These are phyloP conservation scores for Neohortaea acidophila DNA, from an alignment of 495 filamentous ascomycete species.

Conservation along the genomic window DNA sequence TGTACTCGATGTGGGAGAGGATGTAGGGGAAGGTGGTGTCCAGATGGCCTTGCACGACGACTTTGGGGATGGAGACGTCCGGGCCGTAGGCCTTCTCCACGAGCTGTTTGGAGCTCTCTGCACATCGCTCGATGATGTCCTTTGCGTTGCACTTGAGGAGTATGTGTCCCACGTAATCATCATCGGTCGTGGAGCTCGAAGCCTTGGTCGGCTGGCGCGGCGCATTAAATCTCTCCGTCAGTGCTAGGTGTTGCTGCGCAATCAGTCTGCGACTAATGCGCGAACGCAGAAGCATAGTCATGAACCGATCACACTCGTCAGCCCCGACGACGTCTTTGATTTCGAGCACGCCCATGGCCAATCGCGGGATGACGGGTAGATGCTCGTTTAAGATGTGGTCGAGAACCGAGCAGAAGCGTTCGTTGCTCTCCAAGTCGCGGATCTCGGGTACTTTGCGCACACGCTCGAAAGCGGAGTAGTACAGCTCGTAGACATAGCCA, in stretches of 20 bases:
- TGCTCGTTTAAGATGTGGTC: slow-evolving; percentile 69
- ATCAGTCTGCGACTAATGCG: slow-evolving; percentile 92
- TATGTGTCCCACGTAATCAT: slow-evolving; percentile 87
- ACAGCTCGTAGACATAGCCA: slow-evolving; percentile 87
- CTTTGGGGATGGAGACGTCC: slow-evolving; percentile 54
- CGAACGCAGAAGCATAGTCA: slow-evolving; percentile 87
- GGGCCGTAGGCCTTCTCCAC: slow-evolving; percentile 56
- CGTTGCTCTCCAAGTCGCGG: slow-evolving; percentile 77
- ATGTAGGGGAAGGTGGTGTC: slow-evolving; percentile 93
- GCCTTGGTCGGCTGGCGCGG: slow-evolving; percentile 35
- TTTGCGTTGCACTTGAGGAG: slow-evolving; percentile 88
- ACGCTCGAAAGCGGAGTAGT: slow-evolving; percentile 86
- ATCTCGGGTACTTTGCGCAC: slow-evolving; percentile 74
- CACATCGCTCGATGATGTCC: slow-evolving; percentile 75
- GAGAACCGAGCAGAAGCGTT: slow-evolving; percentile 69
- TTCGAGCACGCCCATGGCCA: slow-evolving; percentile 88
- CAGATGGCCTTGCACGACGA: slow-evolving; percentile 73
- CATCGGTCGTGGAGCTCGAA: slow-evolving; percentile 30
- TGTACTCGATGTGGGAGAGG: slow-evolving; percentile 89
- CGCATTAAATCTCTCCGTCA: slow-evolving; percentile 92
- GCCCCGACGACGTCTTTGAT: slow-evolving; percentile 62
- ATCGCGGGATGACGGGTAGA: slow-evolving; percentile 77
- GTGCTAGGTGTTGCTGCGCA: slow-evolving; percentile 87
- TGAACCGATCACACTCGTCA: slow-evolving; percentile 76
- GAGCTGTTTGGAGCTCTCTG: slow-evolving; percentile 51